These are phyloP conservation scores for Cadophora sp. DNA, from an alignment of 2,329 filamentous ascomycete species.

Conservation along the genomic window DNA sequence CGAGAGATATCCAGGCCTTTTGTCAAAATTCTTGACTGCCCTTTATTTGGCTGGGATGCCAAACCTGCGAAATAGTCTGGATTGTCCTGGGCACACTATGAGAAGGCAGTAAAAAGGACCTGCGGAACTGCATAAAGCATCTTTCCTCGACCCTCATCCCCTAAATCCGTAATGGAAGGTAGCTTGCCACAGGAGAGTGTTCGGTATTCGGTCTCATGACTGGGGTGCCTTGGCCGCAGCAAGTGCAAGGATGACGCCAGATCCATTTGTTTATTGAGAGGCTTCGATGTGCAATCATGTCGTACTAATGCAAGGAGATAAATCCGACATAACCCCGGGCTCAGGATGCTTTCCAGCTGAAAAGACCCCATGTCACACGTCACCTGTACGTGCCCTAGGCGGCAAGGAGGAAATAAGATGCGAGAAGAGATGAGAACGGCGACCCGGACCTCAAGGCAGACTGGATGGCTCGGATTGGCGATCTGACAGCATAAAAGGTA, in stretches of 20 bases:
- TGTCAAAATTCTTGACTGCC: not conserved
- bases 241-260: not conserved
- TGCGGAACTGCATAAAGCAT: not conserved
- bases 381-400: not conserved
- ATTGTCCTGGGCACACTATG: not conserved
- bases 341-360: not conserved
- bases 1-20: not conserved
- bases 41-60: not conserved
- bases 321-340: not conserved
- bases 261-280: not conserved
- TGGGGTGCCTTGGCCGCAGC: not conserved
- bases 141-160: not conserved
- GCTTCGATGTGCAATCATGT: not conserved
- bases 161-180: slow-evolving; percentile 1
- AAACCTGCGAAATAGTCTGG: not conserved
- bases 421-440: not conserved
- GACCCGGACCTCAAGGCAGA: too few species aligned
- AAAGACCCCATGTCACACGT: not conserved
- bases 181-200: not conserved
- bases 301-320: not conserved
- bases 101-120: not conserved
- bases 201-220: not conserved
- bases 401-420: not conserved
- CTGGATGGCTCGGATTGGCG: too few species aligned
- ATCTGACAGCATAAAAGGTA: too few species aligned